Conservation (phyloP, 345 rosid species). For the Pugionium dolabratum region DNA sequence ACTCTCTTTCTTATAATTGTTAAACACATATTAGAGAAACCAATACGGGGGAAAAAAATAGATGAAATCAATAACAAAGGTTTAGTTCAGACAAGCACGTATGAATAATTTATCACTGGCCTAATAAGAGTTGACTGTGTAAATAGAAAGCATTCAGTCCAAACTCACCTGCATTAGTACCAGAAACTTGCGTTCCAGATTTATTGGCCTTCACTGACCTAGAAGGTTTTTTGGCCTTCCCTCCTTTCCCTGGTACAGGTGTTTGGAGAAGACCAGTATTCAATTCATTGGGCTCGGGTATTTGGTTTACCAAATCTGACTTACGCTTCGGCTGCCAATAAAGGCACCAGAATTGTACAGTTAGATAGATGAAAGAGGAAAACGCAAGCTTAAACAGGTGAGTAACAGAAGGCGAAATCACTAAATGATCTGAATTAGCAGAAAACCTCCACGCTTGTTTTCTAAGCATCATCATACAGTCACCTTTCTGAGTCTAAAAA, state of each 20-base stretch:
- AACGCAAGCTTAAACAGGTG: conserved; percentile 14
- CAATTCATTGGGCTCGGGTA: conserved; percentile 59
- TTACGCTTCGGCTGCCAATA: conserved; percentile 71
- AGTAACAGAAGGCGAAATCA: conserved; percentile 19
- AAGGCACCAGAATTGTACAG: conserved; percentile 30
- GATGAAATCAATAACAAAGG: neutral
- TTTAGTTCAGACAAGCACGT: conserved; percentile 16
- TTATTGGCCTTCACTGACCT: conserved; percentile 62
- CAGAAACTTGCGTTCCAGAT: conserved; percentile 61
- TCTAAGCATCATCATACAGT: conserved; percentile 16
- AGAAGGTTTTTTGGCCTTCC: conserved; percentile 63
- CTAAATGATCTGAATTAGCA: conserved; percentile 4
- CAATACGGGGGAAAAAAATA: too few relatives aligned
- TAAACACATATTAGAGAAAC: neutral
- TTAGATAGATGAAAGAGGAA: conserved; percentile 14
- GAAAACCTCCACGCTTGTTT: conserved; percentile 12
- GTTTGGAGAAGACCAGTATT: conserved; percentile 59
- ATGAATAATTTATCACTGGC: conserved; percentile 9
- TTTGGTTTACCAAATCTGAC: conserved; percentile 58
- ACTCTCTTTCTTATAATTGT: conserved; percentile 9
- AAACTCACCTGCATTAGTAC: conserved; percentile 65
- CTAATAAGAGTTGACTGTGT: neutral
- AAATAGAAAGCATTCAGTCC: conserved; percentile 10
- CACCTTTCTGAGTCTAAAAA: conserved; percentile 7
- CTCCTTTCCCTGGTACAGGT: conserved; percentile 73